Evolutionary conservation across 23 red algal genomes (phyloP), one percentile per base, ranked within the genome.

Genomic region (Gracilariopsis chorda): DNA sequence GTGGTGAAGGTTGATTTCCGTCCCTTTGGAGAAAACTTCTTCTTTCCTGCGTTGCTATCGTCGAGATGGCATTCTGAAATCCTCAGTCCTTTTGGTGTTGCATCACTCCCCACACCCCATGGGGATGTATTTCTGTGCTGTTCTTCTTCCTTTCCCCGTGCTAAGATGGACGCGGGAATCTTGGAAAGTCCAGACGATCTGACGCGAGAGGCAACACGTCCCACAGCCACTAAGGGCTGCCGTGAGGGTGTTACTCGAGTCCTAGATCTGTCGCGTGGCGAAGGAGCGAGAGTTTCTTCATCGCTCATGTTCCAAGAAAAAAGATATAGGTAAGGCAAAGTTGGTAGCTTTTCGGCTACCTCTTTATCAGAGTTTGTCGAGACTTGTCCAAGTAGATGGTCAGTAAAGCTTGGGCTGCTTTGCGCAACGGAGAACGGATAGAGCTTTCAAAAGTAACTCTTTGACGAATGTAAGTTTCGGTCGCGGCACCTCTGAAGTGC

Each of bases 181-280:
- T 71, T 70, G 10, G 62, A 74, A 27, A 87, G 29, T 51, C 82
- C 48, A 16, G 82, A 72, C 1, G 63, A 53, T 44, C 61, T 46
- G 17, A 87, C 82, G 0, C 82, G 62, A n/a, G 82, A 87, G 2
- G 82, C 82, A 47, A 87, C 82, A 21, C 82, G 60, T n/a, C 82
- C 82, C 13, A 87, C 82, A 29, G 82, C 82, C 2, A 59, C 82
- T n/a, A 87, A 44, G 13, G 62, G 42, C 65, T 87, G 82, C 10
- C 82, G 59, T 3, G 67, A n/a, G n/a, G 55, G 55, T 7, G 21
- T 36, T 9, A 35, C 16, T n/a, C 67, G 67, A 19, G 67, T 19
- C 16, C 67, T 44, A n/a, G 67, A 3, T 21, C 67, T 44, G 40
- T 73, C 67, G 9, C 40, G 42, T 17, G 62, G 62, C 9, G 67